Evolutionary conservation across 2,329 filamentous ascomycete species (phyloP).

Genomic region (Diaporthe batatas): DNA sequence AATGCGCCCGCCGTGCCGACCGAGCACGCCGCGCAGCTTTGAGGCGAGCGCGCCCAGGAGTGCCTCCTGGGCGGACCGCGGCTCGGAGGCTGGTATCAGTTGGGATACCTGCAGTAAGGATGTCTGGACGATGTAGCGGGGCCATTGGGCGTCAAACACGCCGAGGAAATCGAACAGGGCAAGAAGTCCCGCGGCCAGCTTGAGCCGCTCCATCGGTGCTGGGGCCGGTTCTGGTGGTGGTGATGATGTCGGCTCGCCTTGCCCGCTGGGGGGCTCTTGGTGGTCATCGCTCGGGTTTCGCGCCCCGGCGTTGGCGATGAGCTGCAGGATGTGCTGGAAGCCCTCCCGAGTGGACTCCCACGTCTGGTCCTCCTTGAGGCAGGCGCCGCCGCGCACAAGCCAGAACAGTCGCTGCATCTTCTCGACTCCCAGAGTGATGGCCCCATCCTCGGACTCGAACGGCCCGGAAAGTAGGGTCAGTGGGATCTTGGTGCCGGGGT

Average conservation of each 20-base stretch:
- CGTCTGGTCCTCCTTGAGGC: conserved; percentile 43
- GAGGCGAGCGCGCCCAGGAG: conserved; percentile 25
- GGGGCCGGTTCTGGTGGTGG: background rate
- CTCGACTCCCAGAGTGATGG: conserved; percentile 38
- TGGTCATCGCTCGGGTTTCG: background rate
- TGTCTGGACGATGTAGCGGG: conserved; percentile 37
- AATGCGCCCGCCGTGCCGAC: background rate
- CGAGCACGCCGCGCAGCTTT: conserved; percentile 20
- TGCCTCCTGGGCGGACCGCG: conserved; percentile 18
- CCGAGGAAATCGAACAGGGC: conserved; percentile 36
- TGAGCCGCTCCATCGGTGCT: conserved; percentile 19
- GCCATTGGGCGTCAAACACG: conserved; percentile 39
- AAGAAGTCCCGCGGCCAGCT: conserved; percentile 32
- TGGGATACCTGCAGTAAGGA: conserved; percentile 11
- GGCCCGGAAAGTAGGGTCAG: conserved; percentile 47
- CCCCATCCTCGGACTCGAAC: conserved; percentile 39
- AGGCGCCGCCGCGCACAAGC: conserved; percentile 47
- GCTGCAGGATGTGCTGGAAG: conserved; percentile 36
- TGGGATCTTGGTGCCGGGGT: conserved; percentile 47
- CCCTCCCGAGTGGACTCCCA: conserved; percentile 48
- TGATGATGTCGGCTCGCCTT: background rate
- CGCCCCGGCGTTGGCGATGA: conserved; percentile 28
- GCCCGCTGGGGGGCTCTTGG: background rate
- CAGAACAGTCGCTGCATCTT: conserved; percentile 48
- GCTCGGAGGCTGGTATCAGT: conserved; percentile 20